Evolutionary conservation across 495 filamentous ascomycete genomes (phyloP).

Genomic region (Lophiotrema nucula): DNA sequence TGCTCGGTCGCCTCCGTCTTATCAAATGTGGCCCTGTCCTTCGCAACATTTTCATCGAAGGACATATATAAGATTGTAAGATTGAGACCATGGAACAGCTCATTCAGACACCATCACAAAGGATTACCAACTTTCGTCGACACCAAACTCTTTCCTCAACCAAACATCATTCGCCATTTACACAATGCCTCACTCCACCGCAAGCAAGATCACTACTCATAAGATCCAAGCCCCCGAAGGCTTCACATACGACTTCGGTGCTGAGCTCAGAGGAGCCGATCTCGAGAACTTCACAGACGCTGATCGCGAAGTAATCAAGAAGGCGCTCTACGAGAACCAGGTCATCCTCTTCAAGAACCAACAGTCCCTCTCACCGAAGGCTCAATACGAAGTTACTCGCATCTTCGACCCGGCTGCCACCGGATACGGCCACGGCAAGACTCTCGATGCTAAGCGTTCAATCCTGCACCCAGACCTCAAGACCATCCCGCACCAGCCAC

Average conservation of each 20-base stretch:
- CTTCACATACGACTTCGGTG: constrained; percentile 23
- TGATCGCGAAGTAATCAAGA: constrained; percentile 58
- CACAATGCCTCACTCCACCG: constrained; percentile 24
- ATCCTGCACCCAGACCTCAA: constrained; percentile 76
- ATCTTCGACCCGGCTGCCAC: constrained; percentile 65
- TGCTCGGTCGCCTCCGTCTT: neutral
- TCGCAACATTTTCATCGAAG: neutral
- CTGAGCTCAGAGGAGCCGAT: constrained; percentile 21
- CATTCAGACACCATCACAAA: neutral
- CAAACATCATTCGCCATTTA: neutral
- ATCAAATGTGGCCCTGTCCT: neutral
- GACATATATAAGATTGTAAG: neutral
- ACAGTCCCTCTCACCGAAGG: constrained; percentile 56
- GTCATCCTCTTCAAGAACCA: constrained; percentile 71
- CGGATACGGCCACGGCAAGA: constrained; percentile 71
- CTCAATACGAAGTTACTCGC: constrained; percentile 68
- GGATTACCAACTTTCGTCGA: neutral
- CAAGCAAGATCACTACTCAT: constrained; percentile 19
- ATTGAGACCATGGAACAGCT: no score
- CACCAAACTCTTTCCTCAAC: neutral
- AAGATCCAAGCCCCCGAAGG: constrained; percentile 16
- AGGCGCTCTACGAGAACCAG: constrained; percentile 60
- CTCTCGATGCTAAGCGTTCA: constrained; percentile 62
- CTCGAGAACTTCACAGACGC: constrained; percentile 46
- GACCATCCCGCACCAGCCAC: constrained; percentile 73